These are phyloP conservation scores for Stellera chamaejasme DNA, from an alignment of 345 rosid genomes.

Conservation along the genomic window DNA sequence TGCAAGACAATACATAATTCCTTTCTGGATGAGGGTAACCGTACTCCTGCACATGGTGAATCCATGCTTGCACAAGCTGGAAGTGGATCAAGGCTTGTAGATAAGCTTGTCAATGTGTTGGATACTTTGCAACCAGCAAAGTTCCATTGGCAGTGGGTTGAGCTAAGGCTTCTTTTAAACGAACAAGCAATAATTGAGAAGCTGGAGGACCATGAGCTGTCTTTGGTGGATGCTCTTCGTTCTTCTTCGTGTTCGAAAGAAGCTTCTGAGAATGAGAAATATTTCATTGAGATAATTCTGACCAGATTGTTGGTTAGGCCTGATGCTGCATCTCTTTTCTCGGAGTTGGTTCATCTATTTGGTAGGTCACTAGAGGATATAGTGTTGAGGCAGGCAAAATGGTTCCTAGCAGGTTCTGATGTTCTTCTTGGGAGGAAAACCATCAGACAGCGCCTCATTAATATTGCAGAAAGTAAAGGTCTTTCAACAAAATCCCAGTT, in stretches of 20 bases:
- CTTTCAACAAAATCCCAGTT: constrained; percentile 67
- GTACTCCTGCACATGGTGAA: constrained; percentile 44
- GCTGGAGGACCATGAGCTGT: constrained; percentile 61
- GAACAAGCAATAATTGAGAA: constrained; percentile 90
- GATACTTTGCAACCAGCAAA: constrained; percentile 92
- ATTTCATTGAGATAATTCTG: constrained; percentile 76
- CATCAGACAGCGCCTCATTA: constrained; percentile 71
- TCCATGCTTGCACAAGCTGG: constrained; percentile 40
- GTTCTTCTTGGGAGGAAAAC: constrained; percentile 91
- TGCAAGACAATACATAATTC: constrained; percentile 51
- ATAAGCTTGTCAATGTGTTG: constrained; percentile 70
- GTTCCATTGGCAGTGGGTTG: constrained; percentile 99
- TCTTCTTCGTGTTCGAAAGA: constrained; percentile 66
- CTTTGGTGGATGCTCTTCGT: constrained; percentile 68
- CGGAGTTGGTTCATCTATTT: constrained; percentile 91
- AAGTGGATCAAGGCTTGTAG: constrained; percentile 60
- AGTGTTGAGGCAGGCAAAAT: constrained; percentile 86
- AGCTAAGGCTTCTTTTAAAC: constrained; percentile 91
- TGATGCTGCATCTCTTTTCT: constrained; percentile 89
- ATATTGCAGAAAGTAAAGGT: constrained; percentile 70
- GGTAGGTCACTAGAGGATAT: constrained; percentile 96
- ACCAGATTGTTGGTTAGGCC: constrained; percentile 95
- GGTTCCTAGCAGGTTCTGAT: constrained; percentile 86
- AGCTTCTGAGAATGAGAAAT: constrained; percentile 83
- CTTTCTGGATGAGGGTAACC: constrained; percentile 41